Base-by-base conservation (phyloP, 345 rosid species). In the Acer negundo region DNA sequence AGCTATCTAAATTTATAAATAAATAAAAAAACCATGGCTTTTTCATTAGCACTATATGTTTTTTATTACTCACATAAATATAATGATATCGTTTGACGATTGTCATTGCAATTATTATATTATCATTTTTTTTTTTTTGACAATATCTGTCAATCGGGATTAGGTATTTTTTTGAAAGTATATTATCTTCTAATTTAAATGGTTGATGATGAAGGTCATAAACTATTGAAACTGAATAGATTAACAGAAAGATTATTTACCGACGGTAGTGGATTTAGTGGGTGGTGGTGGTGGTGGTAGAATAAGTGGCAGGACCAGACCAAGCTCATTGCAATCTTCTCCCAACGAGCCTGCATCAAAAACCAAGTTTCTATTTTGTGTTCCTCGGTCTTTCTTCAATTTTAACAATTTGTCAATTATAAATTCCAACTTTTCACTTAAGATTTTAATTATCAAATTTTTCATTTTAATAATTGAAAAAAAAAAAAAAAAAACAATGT, bases 321-420 rank as follows among this genome's bases (percentile, higher is more conserved):
- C 72, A 62, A 80, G 55, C 7, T 22, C 28, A 5, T 6, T 7
- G 72, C 82, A 80, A 69, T 80, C 79, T 64, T 6, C 73, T n/a
- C 76, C 82, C 0, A 80, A 26, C 7, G 19, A n/a, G 65, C 82
- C 82, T 80, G 73, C 8, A 11, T 10, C 3, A 26, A 59, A 17
- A 72, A 46, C 15, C 10, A 35, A 35, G 38, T 42, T 42, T 42
- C 2, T 42, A 42, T 9, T 42, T 8, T 42, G 10, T 42, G 46
- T 42, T 42, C 46, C 9, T 42, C 10, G 9, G 46, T 42, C 46
- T 1, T 42, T 42, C 46, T 42, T 42, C 46, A 7, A 42, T 42
- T 8, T 42, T 42, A 42, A 42, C 46, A 42, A 35, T 35, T 35
- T 5, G 38, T 35, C 38, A 35, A 7, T 8, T 42, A 8, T 9